Evolutionary conservation across 2,329 filamentous ascomycete species (phyloP), one percentile per base, ranked within the genome.

Genomic region (Dendryphion nanum): DNA sequence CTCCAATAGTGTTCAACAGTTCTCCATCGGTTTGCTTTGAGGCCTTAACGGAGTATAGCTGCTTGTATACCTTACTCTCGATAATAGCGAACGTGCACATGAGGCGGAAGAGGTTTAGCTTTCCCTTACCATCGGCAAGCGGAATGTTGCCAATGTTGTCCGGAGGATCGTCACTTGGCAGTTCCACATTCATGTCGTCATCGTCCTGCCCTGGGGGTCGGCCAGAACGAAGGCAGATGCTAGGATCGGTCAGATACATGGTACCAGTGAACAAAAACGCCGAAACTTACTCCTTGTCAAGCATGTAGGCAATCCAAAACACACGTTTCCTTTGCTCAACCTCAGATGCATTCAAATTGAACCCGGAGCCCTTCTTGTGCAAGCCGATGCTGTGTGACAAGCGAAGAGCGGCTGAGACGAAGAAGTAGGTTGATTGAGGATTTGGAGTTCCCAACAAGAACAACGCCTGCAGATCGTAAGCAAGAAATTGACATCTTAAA

Each of bases 381-480:
- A 98, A 76, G 15, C 93, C 93, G 55, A 98, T 96, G 57, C 85
- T 95, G 63, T 97, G 91, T 2, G 91, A 86, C 15, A 95, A 75
- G 36, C 93, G 79, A 49, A 97, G 91, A 3, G 93, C 93, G 10
- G 90, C 87, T 4, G 91, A 87, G 19, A 97, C 84, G 34, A 97
- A 77, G 55, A 95, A 84, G 62, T 94, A 96, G 2, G 88, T 86
- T 2, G 93, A 91, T 54, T 98, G 93, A 0, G 91, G 93, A 56
- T 97, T 98, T 0, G 93, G 91, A 0, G 93, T 97, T 46, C 93
- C 93, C 63, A 96, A 89, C 67, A 98, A 78, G 69, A 97, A 98
- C 13, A 96, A 74, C 2, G 89, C 83, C 73, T 77, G 45, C n/a
- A 30, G 16, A 8, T 30, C 12, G 29, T 17, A 13, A n/a, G 12